These are phyloP conservation scores for Zalerion maritima DNA, from an alignment of 495 filamentous ascomycete genomes.

Conservation along the genomic window DNA sequence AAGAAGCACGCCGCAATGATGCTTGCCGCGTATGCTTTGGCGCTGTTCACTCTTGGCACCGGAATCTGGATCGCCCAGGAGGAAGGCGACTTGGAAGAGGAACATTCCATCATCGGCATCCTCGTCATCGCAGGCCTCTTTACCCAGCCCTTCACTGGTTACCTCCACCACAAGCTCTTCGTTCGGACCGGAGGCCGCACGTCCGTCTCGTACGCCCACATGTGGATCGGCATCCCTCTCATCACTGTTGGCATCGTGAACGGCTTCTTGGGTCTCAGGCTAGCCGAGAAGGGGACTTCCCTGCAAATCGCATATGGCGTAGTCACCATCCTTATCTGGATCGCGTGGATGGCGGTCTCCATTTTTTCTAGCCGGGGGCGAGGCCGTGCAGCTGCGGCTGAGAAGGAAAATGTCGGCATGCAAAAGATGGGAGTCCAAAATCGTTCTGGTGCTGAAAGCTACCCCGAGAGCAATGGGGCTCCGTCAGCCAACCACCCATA, in stretches of 20 bases:
- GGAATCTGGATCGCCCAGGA: conserved; percentile 11
- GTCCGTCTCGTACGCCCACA: conserved; percentile 41
- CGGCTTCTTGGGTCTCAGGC: conserved; percentile 45
- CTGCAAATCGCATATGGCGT: conserved; percentile 22
- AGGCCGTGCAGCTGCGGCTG: too few relatives aligned
- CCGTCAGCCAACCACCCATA: too few relatives aligned
- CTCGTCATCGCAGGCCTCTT: conserved; percentile 37
- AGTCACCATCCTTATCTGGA: conserved; percentile 18
- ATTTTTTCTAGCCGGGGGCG: too few relatives aligned
- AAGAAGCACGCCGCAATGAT: conserved; percentile 6
- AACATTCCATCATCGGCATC: conserved; percentile 43
- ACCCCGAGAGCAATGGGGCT: too few relatives aligned
- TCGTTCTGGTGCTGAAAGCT: too few relatives aligned
- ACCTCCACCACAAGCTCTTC: conserved; percentile 46
- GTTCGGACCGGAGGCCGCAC: conserved; percentile 29
- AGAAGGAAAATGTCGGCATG: too few relatives aligned
- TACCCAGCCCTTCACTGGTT: conserved; percentile 46
- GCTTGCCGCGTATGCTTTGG: not conserved
- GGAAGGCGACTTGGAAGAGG: conserved; percentile 13
- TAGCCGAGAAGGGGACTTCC: conserved; percentile 20
- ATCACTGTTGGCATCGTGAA: conserved; percentile 54
- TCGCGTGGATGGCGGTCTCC: conserved; percentile 17
- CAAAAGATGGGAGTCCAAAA: too few relatives aligned
- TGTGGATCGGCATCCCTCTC: conserved; percentile 49
- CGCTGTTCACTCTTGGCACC: not conserved